These are phyloP conservation scores for Trypanosoma vivax DNA, from an alignment of 208 protist species.

Conservation along the genomic window DNA sequence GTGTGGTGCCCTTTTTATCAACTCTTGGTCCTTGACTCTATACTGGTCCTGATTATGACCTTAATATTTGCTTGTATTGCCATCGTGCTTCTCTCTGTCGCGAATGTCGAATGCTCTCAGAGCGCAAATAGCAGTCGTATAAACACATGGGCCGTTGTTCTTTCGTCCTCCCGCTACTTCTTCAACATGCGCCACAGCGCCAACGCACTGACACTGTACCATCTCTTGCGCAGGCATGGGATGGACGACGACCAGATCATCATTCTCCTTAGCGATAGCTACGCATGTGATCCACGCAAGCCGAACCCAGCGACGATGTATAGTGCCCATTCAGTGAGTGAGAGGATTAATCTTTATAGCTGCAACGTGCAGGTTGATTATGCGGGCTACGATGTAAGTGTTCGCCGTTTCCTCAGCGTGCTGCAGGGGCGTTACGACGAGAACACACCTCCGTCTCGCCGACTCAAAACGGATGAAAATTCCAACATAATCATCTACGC, in stretches of 20 bases:
- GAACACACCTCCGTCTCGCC: slow-evolving; percentile 87
- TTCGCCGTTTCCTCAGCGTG: slow-evolving; percentile 93
- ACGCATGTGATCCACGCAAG: slow-evolving; percentile 97
- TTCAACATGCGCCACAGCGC: slow-evolving; percentile 98
- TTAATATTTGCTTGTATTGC: too few species aligned
- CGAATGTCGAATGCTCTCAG: neutral
- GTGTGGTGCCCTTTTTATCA: too few species aligned
- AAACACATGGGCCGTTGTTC: slow-evolving; percentile 94
- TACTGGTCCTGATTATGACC: too few species aligned
- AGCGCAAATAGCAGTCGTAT: neutral
- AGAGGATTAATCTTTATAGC: slow-evolving; percentile 75
- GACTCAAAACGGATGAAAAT: slow-evolving; percentile 89
- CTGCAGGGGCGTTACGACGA: slow-evolving; percentile 92
- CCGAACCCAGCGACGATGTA: slow-evolving; percentile 73
- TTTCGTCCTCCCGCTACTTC: slow-evolving; percentile 94
- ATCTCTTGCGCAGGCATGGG: slow-evolving; percentile 91
- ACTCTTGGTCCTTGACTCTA: too few species aligned
- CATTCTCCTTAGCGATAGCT: slow-evolving; percentile 96
- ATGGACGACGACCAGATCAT: slow-evolving; percentile 94
- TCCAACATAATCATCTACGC: slow-evolving; percentile 97
- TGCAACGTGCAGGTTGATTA: slow-evolving; percentile 96
- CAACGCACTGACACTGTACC: slow-evolving; percentile 95
- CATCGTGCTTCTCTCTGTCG: slow-evolving; percentile 9
- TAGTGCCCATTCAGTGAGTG: slow-evolving; percentile 17
- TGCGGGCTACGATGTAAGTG: slow-evolving; percentile 94